phyloP scores from a whole-genome alignment of 2,329 filamentous ascomycete species.

The Cladosporium colombiae region DNA sequence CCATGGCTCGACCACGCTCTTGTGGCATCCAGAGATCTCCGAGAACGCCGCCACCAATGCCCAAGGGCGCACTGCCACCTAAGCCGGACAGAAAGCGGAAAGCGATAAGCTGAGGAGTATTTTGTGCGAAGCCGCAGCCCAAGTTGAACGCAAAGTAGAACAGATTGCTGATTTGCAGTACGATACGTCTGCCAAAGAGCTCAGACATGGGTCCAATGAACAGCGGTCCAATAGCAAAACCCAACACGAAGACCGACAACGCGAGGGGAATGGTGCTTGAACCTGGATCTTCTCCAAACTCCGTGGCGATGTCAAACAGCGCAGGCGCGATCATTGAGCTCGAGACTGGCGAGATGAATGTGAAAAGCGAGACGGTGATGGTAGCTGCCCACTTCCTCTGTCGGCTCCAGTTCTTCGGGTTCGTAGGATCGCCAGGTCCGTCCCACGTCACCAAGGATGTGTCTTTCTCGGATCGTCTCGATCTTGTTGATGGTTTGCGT shows the following conservation, averaged over 20 bases:
- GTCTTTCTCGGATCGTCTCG: conserved; percentile 36
- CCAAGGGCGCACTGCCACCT: conserved; percentile 41
- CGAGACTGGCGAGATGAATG: conserved; percentile 43
- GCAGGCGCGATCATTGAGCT: conserved; percentile 44
- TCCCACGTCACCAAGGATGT: conserved; percentile 48
- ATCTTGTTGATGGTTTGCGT: conserved; percentile 32
- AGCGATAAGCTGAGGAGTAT: conserved; percentile 37
- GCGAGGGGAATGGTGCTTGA: conserved; percentile 31
- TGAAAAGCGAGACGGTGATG: conserved; percentile 44
- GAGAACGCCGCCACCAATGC: conserved; percentile 40
- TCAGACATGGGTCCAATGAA: conserved; percentile 41
- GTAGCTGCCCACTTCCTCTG: conserved; percentile 48
- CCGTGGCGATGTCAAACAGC: conserved; percentile 31
- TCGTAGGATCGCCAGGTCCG: conserved; percentile 46
- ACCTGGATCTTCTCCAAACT: conserved; percentile 30
- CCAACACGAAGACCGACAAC: conserved; percentile 42
- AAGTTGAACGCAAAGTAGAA: conserved; percentile 43
- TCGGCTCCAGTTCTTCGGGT: conserved; percentile 51
- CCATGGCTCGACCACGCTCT: conserved; percentile 63
- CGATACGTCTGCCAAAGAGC: conserved; percentile 39
- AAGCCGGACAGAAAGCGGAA: conserved; percentile 43
- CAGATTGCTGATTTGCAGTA: conserved; percentile 39
- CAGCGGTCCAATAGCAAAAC: conserved; percentile 41
- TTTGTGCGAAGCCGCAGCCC: conserved; percentile 39
- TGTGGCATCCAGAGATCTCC: conserved; percentile 62